A percentile compares a stretch with the other conserved stretches of the same genome.
These are phyloP conservation scores for Thielaviopsis ethacetica DNA, from an alignment of 2,329 filamentous ascomycete species.

Conservation along the genomic window DNA sequence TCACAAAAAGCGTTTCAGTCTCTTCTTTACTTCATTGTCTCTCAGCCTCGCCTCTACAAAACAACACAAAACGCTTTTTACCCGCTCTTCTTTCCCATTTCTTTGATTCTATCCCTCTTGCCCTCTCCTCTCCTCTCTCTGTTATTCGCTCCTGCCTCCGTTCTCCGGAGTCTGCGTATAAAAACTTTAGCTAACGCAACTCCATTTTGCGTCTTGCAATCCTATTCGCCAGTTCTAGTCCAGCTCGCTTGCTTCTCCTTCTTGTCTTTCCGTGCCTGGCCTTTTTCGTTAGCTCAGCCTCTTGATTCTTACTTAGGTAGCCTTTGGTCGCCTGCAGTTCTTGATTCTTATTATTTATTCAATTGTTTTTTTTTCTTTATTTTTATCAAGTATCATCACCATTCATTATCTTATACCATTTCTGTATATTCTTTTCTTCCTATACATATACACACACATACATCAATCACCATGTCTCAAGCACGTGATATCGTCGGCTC, in stretches of 20 bases:
- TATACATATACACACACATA: neutral
- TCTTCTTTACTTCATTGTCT: neutral
- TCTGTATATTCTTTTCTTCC: neutral
- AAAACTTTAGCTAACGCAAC: neutral
- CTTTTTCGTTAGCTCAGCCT: neutral
- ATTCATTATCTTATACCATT: neutral
- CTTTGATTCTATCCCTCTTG: neutral
- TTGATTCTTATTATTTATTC: neutral
- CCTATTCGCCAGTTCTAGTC: constrained; percentile 7
- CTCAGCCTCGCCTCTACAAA: too few species aligned
- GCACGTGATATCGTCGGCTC: constrained; percentile 32
- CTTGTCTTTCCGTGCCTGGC: neutral
- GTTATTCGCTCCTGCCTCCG: constrained; percentile 1
- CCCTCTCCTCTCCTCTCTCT: too few species aligned
- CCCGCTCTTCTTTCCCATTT: neutral
- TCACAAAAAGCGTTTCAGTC: neutral
- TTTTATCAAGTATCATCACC: neutral
- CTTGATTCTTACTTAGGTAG: neutral
- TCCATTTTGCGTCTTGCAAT: constrained; percentile 3
- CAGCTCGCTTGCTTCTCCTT: neutral
- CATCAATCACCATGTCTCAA: constrained; percentile 13
- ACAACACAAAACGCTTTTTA: neutral
- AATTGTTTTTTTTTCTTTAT: neutral
- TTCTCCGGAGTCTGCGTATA: constrained; percentile 8
- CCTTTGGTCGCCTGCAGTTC: neutral